These are phyloP conservation scores for Simplicillium sp. DNA, from an alignment of 2,329 filamentous ascomycete genomes.

Conservation along the genomic window DNA sequence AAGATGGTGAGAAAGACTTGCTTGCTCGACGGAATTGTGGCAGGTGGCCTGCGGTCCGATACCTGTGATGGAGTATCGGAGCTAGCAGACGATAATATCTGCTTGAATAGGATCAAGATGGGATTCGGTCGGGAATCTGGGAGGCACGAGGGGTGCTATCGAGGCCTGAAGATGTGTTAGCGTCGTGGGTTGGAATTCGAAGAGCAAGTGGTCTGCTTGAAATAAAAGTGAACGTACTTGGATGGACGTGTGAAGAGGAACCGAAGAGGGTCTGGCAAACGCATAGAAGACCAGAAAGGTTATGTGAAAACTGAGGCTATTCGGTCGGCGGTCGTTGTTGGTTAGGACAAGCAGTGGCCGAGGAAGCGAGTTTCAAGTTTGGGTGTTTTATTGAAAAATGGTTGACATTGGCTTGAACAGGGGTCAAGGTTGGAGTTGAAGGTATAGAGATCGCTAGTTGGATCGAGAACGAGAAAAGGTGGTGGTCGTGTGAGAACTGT, in stretches of 20 bases:
- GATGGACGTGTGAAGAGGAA: constrained; percentile 83
- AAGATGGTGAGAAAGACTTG: constrained; percentile 73
- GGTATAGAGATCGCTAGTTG: no score
- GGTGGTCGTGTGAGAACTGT: no score
- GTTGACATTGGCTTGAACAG: no score
- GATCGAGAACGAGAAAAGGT: no score
- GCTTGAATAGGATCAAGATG: constrained; percentile 2
- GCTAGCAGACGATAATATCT: constrained; percentile 50
- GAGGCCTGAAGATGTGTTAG: constrained; percentile 32
- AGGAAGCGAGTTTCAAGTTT: constrained; percentile 5
- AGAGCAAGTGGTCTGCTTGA: constrained; percentile 4
- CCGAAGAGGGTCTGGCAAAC: constrained; percentile 79
- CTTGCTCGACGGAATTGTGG: constrained; percentile 83
- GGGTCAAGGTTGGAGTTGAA: no score
- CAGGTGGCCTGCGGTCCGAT: constrained; percentile 67
- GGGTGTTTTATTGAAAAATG: no score
- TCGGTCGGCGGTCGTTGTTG: constrained; percentile 10
- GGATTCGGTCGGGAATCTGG: not conserved
- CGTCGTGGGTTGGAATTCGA: not conserved
- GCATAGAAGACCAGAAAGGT: constrained; percentile 60
- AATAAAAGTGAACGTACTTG: constrained; percentile 53
- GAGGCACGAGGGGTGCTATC: constrained; percentile 43
- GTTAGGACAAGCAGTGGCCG: constrained; percentile 13
- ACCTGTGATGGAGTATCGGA: constrained; percentile 73
- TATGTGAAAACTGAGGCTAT: constrained; percentile 9